Evolutionary conservation across 306 rosid genomes (phyloP).

Genomic region (Ammopiptanthus mongolicus): DNA sequence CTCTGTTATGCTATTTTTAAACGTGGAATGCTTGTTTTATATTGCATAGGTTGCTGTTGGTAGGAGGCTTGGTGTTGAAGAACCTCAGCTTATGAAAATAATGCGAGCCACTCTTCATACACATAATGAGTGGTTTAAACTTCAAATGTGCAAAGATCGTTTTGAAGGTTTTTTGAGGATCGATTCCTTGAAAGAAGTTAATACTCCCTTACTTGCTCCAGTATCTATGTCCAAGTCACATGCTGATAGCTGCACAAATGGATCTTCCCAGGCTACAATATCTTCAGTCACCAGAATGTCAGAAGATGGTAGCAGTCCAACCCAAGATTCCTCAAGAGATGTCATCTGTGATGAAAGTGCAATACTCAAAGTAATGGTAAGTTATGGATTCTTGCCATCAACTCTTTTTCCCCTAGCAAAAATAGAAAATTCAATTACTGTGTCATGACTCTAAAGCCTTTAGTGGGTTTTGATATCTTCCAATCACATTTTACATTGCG

Average conservation of each 20-base stretch:
- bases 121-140: constrained; percentile 94
- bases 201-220: constrained; percentile 46
- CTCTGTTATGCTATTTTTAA: background rate
- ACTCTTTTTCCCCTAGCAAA: background rate
- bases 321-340: constrained; percentile 78
- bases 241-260: constrained; percentile 74
- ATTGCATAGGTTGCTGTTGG: constrained; percentile 75
- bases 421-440: background rate
- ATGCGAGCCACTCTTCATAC: constrained; percentile 78
- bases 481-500: background rate
- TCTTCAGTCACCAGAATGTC: constrained; percentile 65
- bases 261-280: constrained; percentile 80
- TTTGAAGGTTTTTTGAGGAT: constrained; percentile 81
- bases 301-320: constrained; percentile 88
- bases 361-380: constrained; percentile 93
- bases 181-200: constrained; percentile 80
- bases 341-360: constrained; percentile 73
- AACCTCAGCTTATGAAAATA: constrained; percentile 94
- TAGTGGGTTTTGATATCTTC: background rate
- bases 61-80: constrained; percentile 86
- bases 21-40: constrained; percentile 5
- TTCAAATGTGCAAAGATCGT: constrained; percentile 96
- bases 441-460: background rate
- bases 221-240: constrained; percentile 49
- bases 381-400: constrained; percentile 20